Base-by-base conservation (phyloP, 2,329 filamentous ascomycete genomes). In the Neoarthrinium moseri region DNA sequence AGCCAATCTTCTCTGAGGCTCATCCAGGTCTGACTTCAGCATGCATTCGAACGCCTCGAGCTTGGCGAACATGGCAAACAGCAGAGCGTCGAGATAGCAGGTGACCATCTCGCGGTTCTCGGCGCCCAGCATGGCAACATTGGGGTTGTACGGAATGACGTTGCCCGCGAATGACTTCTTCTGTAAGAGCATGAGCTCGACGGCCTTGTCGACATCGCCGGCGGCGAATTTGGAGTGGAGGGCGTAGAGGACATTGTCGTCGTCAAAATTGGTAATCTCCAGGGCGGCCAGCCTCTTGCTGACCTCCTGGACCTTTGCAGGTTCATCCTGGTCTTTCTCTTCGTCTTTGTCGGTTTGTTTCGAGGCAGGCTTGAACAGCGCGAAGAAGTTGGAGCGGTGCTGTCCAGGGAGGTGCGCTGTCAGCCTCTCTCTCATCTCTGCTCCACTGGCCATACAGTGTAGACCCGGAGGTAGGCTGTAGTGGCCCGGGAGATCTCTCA, bases 31-130 rank as follows among this genome's bases (percentile, higher is more conserved):
- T 47, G 86, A 86, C 63, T 89, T 91, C 26, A 96, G 75, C 76
- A 97, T 95, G 39, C 87, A 89, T 65, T 97, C 92, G 63, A 96
- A 99, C 52, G 87, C 91, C 54, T 90, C 86, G 29, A 96, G 76
- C 49, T 89, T 85, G 15, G 89, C 87, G 63, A 97, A 97, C 90
- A 99, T 96, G 64, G 92, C 87, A 63, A 96, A 97, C 2, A 99
- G 77, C 18, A 97, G 71, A 1, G 92, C 80, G 64, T 97, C 94
- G 13, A 97, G 74, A 63, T 95, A 97, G 70, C 94, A 99, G n/a
- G 92, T 97, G 27, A 96, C 90, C 38, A 81, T 82, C 35, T 86
- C 78, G 38, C 91, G 78, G 61, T 99, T 99, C 56, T 89, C 86
- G 11, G 94, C 92, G 6, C 94, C 94, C 4, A 89, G 71, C 72